Evolutionary conservation across 352 stramenopile genomes (phyloP).

Genomic region (Thalassiosira delicatula): DNA sequence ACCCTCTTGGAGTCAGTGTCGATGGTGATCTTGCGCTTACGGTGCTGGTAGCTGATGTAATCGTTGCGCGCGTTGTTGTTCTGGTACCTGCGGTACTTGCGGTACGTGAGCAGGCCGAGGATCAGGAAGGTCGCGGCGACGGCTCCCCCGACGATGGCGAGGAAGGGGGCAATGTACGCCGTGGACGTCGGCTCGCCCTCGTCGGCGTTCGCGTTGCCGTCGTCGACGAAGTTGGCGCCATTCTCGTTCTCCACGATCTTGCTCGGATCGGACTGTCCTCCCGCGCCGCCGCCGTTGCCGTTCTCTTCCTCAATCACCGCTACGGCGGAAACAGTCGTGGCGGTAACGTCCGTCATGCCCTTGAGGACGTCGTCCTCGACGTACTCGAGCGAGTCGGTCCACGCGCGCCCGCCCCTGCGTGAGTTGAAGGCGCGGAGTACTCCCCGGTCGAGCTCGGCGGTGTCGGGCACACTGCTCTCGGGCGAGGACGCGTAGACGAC

Average conservation of each 20-base stretch:
- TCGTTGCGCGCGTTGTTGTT: slow-evolving; percentile 20
- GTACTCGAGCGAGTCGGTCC: slow-evolving; percentile 13
- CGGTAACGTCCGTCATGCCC: slow-evolving; percentile 29
- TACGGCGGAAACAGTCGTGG: not conserved
- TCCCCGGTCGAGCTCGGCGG: not conserved
- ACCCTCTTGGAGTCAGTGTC: not conserved
- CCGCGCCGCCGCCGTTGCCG: too few species aligned
- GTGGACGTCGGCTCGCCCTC: not conserved
- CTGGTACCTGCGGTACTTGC: slow-evolving; percentile 28
- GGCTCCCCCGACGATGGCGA: slow-evolving; percentile 9
- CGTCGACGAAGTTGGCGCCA: too few species aligned
- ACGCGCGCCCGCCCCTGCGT: slow-evolving; percentile 2
- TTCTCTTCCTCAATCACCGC: not conserved
- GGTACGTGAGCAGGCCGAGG: slow-evolving; percentile 20
- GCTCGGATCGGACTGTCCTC: too few species aligned
- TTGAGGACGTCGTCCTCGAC: slow-evolving; percentile 29
- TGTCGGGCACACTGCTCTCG: too few species aligned
- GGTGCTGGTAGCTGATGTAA: slow-evolving; percentile 23
- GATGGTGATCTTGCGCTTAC: slow-evolving; percentile 10
- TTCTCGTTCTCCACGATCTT: too few species aligned
- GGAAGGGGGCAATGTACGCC: not conserved
- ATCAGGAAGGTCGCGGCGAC: slow-evolving; percentile 27
- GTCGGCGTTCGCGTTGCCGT: not conserved
- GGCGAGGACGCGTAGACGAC: slow-evolving; percentile 16
- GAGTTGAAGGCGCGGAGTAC: slow-evolving; percentile 15